A percentile compares a stretch with the other conserved stretches of the same genome.
These are phyloP conservation scores for Myochromella boudieri DNA, from an alignment of 768 basidiomycete genomes.

Conservation along the genomic window DNA sequence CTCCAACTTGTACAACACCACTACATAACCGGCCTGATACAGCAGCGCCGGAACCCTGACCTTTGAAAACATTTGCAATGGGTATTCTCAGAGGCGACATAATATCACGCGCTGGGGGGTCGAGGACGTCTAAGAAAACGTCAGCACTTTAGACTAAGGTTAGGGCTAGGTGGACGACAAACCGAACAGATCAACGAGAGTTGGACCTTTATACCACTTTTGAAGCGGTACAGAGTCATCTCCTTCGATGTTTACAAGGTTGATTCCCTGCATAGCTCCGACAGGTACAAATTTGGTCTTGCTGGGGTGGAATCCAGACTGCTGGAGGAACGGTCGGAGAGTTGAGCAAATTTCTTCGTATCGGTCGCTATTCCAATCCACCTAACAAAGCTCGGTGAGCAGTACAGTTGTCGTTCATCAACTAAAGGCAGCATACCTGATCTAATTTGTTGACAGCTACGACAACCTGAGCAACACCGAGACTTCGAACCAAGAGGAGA, in stretches of 20 bases:
- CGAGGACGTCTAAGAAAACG: slow-evolving; percentile 60
- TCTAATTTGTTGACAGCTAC: slow-evolving; percentile 97
- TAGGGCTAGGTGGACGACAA: slow-evolving; percentile 4
- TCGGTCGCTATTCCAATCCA: slow-evolving; percentile 80
- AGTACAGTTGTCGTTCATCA: slow-evolving; percentile 1
- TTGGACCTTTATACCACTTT: slow-evolving; percentile 85
- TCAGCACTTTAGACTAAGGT: not conserved
- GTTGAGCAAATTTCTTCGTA: slow-evolving; percentile 81
- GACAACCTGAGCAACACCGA: slow-evolving; percentile 89
- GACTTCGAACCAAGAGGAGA: slow-evolving; percentile 83
- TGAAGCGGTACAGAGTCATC: slow-evolving; percentile 47
- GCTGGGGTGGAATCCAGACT: slow-evolving; percentile 80
- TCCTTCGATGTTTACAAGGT: slow-evolving; percentile 57
- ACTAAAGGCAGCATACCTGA: slow-evolving; percentile 48
- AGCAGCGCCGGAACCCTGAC: slow-evolving; percentile 73
- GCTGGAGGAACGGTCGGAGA: slow-evolving; percentile 78
- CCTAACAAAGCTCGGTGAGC: slow-evolving; percentile 63
- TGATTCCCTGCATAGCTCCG: slow-evolving; percentile 87
- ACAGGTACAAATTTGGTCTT: slow-evolving; percentile 88
- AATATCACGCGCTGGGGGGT: slow-evolving; percentile 80
- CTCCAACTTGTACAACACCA: slow-evolving; percentile 91
- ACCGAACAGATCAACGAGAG: slow-evolving; percentile 85
- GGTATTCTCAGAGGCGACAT: slow-evolving; percentile 80
- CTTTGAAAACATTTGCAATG: slow-evolving; percentile 93
- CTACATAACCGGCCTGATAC: slow-evolving; percentile 84